Percentiles rank a stretch among this genome's conserved stretches.
Evolutionary conservation across 2,329 filamentous ascomycete genomes (phyloP).

Genomic region (Pseudogymnoascus sp.): DNA sequence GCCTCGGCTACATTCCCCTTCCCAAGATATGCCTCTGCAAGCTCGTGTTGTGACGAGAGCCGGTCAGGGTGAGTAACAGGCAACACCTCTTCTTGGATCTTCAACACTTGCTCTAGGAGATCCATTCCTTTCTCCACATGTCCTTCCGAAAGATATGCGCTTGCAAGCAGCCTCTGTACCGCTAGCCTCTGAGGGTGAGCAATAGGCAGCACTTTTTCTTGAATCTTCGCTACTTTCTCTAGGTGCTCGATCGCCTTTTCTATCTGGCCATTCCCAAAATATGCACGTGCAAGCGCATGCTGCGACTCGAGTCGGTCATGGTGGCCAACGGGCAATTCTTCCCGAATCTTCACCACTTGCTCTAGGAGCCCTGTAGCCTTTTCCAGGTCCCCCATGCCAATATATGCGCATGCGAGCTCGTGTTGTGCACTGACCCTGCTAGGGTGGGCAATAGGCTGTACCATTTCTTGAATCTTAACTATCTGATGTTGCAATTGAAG

Average conservation of each 20-base stretch:
- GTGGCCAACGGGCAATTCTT: not conserved
- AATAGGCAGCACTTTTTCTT: not conserved
- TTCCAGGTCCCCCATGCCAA: too few relatives aligned
- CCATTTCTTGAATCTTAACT: not conserved
- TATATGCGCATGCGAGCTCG: too few relatives aligned
- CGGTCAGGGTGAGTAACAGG: not conserved
- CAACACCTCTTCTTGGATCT: not conserved
- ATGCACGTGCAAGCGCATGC: constrained; percentile 8
- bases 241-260: constrained; percentile 10
- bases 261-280: not conserved
- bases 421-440: not conserved
- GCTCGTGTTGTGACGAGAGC: not conserved
- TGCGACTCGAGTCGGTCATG: constrained; percentile 10
- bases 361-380: not conserved
- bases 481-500: not conserved
- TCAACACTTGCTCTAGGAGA: constrained; percentile 5
- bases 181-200: not conserved
- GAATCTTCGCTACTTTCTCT: constrained; percentile 10
- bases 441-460: not conserved
- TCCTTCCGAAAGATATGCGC: not conserved
- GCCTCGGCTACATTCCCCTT: too few relatives aligned
- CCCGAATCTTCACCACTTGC: not conserved
- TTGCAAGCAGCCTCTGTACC: constrained; percentile 8
- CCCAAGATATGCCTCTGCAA: not conserved
- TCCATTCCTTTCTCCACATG: not conserved